Conservation (phyloP, 192 early-diverging fungal genomes). For the Geosiphon pyriformis region DNA sequence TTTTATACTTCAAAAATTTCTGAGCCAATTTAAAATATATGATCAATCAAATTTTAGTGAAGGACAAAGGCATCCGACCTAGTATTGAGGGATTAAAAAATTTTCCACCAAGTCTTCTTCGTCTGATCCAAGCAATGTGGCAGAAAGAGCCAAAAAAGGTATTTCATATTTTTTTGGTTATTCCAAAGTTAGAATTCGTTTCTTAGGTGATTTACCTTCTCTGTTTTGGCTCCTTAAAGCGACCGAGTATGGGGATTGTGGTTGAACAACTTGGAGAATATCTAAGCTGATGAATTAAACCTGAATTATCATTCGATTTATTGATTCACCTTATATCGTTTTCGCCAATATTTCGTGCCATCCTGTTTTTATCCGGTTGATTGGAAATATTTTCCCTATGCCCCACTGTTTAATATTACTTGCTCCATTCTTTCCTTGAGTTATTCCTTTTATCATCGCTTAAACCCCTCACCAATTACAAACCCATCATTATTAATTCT, state of each 20-base stretch:
- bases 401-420: no score
- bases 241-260: constrained; percentile 67
- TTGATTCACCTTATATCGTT: no score
- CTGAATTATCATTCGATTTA: no score
- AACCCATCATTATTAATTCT: no score
- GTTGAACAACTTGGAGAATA: constrained; percentile 65
- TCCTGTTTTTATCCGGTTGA: no score
- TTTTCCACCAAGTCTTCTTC: constrained; percentile 54
- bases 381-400: no score
- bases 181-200: no score
- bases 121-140: constrained; percentile 71
- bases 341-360: no score
- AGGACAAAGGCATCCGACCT: constrained; percentile 56
- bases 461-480: no score
- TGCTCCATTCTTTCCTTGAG: no score
- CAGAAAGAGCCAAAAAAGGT: constrained; percentile 49
- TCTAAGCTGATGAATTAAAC: no score
- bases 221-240: constrained; percentile 22
- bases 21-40: constrained; percentile 24
- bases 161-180: background rate
- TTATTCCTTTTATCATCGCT: no score
- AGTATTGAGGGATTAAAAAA: constrained; percentile 48
- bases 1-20: background rate
- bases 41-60: constrained; percentile 39
- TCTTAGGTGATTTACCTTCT: constrained; percentile 7